A percentile compares a stretch with the other conserved stretches of the same genome.
These are phyloP conservation scores for Sesbania bispinosa DNA, from an alignment of 306 rosid species.

Conservation along the genomic window DNA sequence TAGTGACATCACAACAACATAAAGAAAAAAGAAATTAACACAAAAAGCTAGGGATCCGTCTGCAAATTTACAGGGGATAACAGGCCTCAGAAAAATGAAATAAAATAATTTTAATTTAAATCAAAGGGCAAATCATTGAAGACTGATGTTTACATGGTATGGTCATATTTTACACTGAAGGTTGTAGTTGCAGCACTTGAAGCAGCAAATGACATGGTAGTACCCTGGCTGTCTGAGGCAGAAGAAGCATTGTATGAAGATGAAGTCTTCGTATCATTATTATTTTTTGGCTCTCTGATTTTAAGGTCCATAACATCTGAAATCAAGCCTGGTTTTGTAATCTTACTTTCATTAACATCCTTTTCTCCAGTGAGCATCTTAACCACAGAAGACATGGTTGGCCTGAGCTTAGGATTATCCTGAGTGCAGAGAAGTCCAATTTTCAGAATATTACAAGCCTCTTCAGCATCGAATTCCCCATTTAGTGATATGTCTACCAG, in stretches of 20 bases:
- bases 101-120: constrained; percentile 16
- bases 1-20: not conserved
- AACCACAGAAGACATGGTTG: constrained; percentile 76
- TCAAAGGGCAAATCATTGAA: not conserved
- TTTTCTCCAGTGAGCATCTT: constrained; percentile 71
- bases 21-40: not conserved
- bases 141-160: constrained; percentile 26
- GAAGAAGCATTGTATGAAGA: constrained; percentile 44
- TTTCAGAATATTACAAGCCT: constrained; percentile 70
- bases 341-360: constrained; percentile 33
- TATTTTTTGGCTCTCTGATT: constrained; percentile 34
- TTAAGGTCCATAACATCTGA: constrained; percentile 87
- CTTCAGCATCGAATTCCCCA: constrained; percentile 64
- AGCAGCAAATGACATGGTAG: constrained; percentile 37
- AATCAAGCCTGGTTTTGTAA: constrained; percentile 80
- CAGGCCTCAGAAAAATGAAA: constrained; percentile 27
- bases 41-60: not conserved
- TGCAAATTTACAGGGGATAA: constrained; percentile 36
- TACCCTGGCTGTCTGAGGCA: constrained; percentile 41
- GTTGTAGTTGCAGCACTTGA: constrained; percentile 42
- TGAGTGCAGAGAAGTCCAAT: constrained; percentile 89
- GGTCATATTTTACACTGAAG: constrained; percentile 39
- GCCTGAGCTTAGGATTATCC: constrained; percentile 73
- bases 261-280: not conserved
- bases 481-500: constrained; percentile 61